Base-by-base conservation (phyloP, 106 monocot species). In the Dendrobium officinale region DNA sequence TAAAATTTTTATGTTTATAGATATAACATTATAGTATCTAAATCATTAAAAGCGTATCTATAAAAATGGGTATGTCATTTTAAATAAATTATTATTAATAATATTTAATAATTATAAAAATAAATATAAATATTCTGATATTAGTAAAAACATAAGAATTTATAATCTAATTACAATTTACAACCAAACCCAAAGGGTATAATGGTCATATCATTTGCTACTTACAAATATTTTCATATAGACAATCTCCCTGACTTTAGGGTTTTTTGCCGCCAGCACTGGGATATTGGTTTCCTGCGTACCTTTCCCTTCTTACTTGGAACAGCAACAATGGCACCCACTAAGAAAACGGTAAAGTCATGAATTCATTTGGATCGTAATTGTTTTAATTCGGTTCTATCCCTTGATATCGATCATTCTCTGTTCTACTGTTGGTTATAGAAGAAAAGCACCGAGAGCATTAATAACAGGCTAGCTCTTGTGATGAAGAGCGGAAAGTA, bases 401-500 rank as follows among this genome's bases (percentile, higher is more conserved):
- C 37, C 7, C 61, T 67, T 6, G 17, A 27, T 77, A 42, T 31
- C 6, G 7, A 20, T 74, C 29, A 41, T 44, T 43, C 40, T 41
- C 70, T 67, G 5, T 43, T 58, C 37, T 66, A 45, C 29, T 75
- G 18, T 18, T 89, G 82, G 22, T 70, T 37, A n/a, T 83, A 93
- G 93, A 93, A 91, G 91, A 93, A 93, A 89, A 86, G 83, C 44
- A 88, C 87, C 26, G 93, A 93, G 82, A 91, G 82, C 93, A 93
- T 93, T 45, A 93, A 93, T 85, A 93, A 91, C 84, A 77, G 87
- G 85, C 91, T 93, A 18, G 90, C 90, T 56, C 88, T 93, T 13
- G 90, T 93, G 77, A 90, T 93, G 93, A 93, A 93, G 93, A 93
- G 93, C 81, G 90, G 93, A 22, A 93, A 93, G 80, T 93, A 93